Base-by-base conservation (phyloP, 768 basidiomycete species). In the Phylloporus rhodoxanthus region DNA sequence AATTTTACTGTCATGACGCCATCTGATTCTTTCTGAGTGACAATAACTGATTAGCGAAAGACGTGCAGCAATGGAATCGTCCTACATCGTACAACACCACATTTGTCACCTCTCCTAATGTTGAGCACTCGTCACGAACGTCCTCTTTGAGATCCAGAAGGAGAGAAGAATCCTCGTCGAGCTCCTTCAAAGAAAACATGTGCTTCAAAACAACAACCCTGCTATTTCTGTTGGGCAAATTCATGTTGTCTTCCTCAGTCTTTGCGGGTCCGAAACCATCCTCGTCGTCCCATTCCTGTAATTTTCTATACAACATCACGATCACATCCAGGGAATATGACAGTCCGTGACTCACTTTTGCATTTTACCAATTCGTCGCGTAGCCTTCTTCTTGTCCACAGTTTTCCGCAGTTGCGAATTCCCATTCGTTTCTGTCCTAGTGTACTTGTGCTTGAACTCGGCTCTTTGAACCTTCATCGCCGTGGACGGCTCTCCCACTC, bases 1-100 rank as follows among this genome's bases (percentile, higher is more conserved):
- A 97, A 99, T 59, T 97, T 96, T 54, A 98, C 84, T 0, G 93
- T 94, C 82, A 98, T 97, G 54, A 98, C 70, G 4, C 96, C 95
- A 32, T 95, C 91, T 29, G 81, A 70, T 66, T 99, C 96, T 75
- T 85, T 82, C 93, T 99, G 51, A 19, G 48, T 13, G 33, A 32
- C 17, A 34, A 42, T 33, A 47, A 40, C 34, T 15, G 10, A 44
- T 51, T 10, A 58, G 49, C 32, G 23, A 39, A 25, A 38, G 8
- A 38, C 36, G 33, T 26, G 29, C 32, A 47, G 42, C 28, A 15
- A 39, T 2, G 9, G 21, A 48, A 43, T 13, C 34, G 10, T 75
- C 89, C 68, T 66, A 95, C 95, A 70, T 99, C 95, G 62, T 95
- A 98, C 34, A 99, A 68, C 26, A 91, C 84, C 1, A 97, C 89